phyloP scores from a whole-genome alignment of 2,329 filamentous ascomycete species.

The Exophiala lecanii-corni region DNA sequence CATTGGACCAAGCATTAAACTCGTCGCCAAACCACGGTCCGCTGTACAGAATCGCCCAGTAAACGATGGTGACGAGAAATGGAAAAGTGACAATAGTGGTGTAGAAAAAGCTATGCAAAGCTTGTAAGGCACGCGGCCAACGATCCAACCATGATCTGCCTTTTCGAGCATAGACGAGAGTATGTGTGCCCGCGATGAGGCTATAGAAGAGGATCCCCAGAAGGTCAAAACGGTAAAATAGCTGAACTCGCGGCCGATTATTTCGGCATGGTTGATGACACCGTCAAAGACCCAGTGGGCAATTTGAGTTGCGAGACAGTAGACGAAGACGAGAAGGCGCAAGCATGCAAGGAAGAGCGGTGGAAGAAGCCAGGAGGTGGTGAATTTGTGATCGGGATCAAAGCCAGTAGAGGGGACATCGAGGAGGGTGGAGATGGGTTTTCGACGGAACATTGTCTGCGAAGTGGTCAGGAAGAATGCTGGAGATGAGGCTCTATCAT shows the following conservation, averaged over 20 bases:
- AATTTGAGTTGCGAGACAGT: slow-evolving; percentile 68
- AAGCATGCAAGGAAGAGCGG: slow-evolving; percentile 50
- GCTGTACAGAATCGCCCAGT: slow-evolving; percentile 60
- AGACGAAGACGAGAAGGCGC: slow-evolving; percentile 46
- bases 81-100: slow-evolving; percentile 60
- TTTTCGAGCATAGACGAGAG: slow-evolving; percentile 57
- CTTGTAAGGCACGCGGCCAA: slow-evolving; percentile 59
- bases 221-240: slow-evolving; percentile 80
- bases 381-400: slow-evolving; percentile 56
- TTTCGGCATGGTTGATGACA: slow-evolving; percentile 2
- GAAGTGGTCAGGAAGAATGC: too few relatives aligned
- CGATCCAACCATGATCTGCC: slow-evolving; percentile 50
- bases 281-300: slow-evolving; percentile 17
- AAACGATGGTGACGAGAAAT: slow-evolving; percentile 66
- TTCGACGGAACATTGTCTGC: too few relatives aligned
- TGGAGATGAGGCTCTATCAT: too few relatives aligned
- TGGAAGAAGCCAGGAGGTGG: slow-evolving; percentile 75
- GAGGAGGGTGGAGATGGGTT: slow-evolving; percentile 7
- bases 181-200: slow-evolving; percentile 63
- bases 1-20: slow-evolving; percentile 54
- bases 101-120: slow-evolving; percentile 62
- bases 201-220: slow-evolving; percentile 83
- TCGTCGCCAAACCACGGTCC: slow-evolving; percentile 46
- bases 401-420: slow-evolving; percentile 11
- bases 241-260: slow-evolving; percentile 59